Conservation (phyloP, 2,329 filamentous ascomycete species). For the Ophiostoma populinum region DNA sequence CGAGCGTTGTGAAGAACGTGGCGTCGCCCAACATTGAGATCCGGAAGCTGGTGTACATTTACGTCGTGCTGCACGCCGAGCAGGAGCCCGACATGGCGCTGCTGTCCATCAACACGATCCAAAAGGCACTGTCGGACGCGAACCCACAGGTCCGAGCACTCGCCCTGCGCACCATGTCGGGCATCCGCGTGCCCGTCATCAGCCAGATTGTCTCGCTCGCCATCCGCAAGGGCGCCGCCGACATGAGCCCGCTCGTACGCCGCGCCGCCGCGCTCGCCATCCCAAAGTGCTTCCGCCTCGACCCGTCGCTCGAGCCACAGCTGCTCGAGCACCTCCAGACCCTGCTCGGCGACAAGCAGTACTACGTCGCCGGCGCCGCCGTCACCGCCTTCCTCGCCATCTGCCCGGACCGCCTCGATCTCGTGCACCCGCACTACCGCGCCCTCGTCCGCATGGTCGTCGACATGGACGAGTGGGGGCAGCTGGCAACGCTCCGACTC, state of each 20-base stretch:
- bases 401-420: conserved; percentile 70
- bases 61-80: conserved; percentile 91
- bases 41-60: conserved; percentile 97
- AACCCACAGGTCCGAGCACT: conserved; percentile 84
- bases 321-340: conserved; percentile 64
- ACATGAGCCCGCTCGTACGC: conserved; percentile 88
- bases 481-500: conserved; percentile 65
- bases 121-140: conserved; percentile 86
- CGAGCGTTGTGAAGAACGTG: conserved; percentile 95
- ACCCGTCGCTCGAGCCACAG: conserved; percentile 71
- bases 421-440: conserved; percentile 83
- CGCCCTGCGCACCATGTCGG: conserved; percentile 90
- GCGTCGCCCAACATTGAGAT: conserved; percentile 87
- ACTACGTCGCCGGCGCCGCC: conserved; percentile 89
- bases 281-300: conserved; percentile 85
- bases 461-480: conserved; percentile 99
- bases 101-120: conserved; percentile 95
- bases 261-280: conserved; percentile 87
- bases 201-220: conserved; percentile 92
- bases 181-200: conserved; percentile 92
- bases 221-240: conserved; percentile 81
- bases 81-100: conserved; percentile 89
- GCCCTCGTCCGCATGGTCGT: conserved; percentile 75
- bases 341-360: conserved; percentile 78
- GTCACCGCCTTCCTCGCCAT: conserved; percentile 79